phyloP scores from a whole-genome alignment of 2,329 filamentous ascomycete genomes.

The Talaromyces sp. region DNA sequence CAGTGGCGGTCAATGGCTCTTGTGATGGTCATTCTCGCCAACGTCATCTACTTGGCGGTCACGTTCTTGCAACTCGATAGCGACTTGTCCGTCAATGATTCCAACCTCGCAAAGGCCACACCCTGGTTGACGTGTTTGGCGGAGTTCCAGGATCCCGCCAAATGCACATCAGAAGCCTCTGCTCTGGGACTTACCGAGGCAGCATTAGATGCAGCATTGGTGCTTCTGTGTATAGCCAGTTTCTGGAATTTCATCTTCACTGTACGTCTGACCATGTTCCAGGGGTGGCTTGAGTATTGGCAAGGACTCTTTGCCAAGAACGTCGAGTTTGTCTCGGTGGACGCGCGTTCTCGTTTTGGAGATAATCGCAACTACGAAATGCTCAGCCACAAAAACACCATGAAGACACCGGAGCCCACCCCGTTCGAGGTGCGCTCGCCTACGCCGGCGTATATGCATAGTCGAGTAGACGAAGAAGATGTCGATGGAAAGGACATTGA shows the following conservation, averaged over 20 bases:
- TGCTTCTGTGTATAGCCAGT: constrained; percentile 81
- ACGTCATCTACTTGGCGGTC: constrained; percentile 90
- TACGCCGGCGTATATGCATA: constrained; percentile 7
- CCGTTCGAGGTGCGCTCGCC: constrained; percentile 27
- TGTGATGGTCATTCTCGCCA: constrained; percentile 81
- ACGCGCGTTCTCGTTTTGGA: constrained; percentile 63
- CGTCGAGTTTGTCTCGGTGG: constrained; percentile 84
- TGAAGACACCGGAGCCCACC: constrained; percentile 34
- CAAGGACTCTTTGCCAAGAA: constrained; percentile 45
- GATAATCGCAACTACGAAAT: constrained; percentile 75
- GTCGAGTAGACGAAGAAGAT: neutral
- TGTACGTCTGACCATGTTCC: constrained; percentile 77
- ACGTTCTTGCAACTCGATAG: constrained; percentile 87
- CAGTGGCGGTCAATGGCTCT: constrained; percentile 94
- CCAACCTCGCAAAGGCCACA: constrained; percentile 53
- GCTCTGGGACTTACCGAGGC: constrained; percentile 67
- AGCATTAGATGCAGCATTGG: constrained; percentile 74
- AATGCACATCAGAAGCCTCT: constrained; percentile 61
- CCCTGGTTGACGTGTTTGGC: constrained; percentile 73
- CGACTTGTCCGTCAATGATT: constrained; percentile 56
- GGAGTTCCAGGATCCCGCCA: constrained; percentile 55
- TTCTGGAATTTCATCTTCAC: constrained; percentile 81
- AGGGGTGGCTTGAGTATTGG: constrained; percentile 72
- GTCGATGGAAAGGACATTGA: constrained; percentile 4
- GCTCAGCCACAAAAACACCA: constrained; percentile 45